These are phyloP conservation scores for Trypanosoma cruzi DNA, from an alignment of 208 protist genomes.

Conservation along the genomic window DNA sequence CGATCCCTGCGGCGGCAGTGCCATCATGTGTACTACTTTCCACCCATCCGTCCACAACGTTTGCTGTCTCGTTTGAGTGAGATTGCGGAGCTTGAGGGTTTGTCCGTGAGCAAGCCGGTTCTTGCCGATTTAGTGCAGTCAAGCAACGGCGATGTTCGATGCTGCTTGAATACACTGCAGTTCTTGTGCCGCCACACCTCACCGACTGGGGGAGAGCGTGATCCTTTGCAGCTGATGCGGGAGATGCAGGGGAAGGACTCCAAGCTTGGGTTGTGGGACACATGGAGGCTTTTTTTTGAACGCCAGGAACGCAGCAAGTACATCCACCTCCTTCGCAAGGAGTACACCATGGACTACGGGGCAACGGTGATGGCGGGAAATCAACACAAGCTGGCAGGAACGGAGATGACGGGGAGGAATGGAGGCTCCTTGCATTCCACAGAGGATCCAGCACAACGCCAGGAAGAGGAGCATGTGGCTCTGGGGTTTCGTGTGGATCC, in stretches of 20 bases:
- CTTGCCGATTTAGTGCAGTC: slow-evolving; percentile 62
- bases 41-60: slow-evolving; percentile 67
- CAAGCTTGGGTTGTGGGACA: slow-evolving; percentile 42
- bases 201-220: not conserved
- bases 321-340: slow-evolving; percentile 68
- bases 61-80: slow-evolving; percentile 67
- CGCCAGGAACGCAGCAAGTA: slow-evolving; percentile 49
- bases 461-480: slow-evolving; percentile 26
- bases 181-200: slow-evolving; percentile 39
- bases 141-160: slow-evolving; percentile 81
- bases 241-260: slow-evolving; percentile 68
- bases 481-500: slow-evolving; percentile 78
- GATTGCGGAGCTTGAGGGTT: slow-evolving; percentile 39
- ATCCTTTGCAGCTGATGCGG: slow-evolving; percentile 43
- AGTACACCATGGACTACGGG: slow-evolving; percentile 70
- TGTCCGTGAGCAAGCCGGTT: slow-evolving; percentile 36
- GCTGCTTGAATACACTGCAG: slow-evolving; percentile 88
- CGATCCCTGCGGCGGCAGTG: slow-evolving; percentile 62
- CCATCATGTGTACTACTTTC: slow-evolving; percentile 55
- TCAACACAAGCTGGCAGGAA: not conserved
- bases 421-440: not conserved
- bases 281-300: slow-evolving; percentile 51
- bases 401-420: not conserved
- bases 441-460: no score
- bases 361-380: slow-evolving; percentile 19